A percentile compares a stretch with the other conserved stretches of the same genome.
phyloP scores from a whole-genome alignment of 176 grass and related monocot genomes.

The Raddia guianensis region DNA sequence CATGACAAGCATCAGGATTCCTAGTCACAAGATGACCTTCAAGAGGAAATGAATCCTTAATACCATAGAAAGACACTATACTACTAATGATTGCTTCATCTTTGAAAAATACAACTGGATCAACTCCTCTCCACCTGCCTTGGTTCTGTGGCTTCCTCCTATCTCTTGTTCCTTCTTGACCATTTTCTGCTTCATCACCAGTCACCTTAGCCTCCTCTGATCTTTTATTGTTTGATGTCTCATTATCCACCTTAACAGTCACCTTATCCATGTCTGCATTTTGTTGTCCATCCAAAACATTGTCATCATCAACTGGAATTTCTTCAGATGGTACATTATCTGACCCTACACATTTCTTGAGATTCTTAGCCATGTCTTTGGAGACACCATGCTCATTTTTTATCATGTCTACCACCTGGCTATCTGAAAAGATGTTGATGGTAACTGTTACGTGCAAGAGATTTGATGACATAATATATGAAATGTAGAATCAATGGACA shows the following conservation, averaged over 20 bases:
- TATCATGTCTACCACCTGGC: constrained; percentile 43
- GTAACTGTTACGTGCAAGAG: not conserved
- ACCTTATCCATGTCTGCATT: constrained; percentile 31
- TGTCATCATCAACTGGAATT: constrained; percentile 41
- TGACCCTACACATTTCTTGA: constrained; percentile 28
- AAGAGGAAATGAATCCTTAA: constrained; percentile 78
- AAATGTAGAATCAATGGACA: constrained; percentile 26
- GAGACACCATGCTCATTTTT: constrained; percentile 42
- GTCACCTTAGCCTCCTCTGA: constrained; percentile 43
- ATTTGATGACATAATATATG: constrained; percentile 2
- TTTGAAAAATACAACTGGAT: constrained; percentile 94
- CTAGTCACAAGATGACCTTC: constrained; percentile 79
- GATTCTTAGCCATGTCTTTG: constrained; percentile 35
- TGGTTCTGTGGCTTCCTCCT: constrained; percentile 51
- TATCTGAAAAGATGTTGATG: constrained; percentile 47
- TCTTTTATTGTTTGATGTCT: constrained; percentile 39
- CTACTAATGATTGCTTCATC: constrained; percentile 70
- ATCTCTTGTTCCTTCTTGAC: constrained; percentile 48
- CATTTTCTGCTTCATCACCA: constrained; percentile 50
- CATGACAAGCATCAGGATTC: constrained; percentile 75
- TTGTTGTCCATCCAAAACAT: constrained; percentile 43
- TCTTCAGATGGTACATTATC: constrained; percentile 45
- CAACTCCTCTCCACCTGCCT: constrained; percentile 89
- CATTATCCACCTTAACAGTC: constrained; percentile 4
- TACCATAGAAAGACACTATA: constrained; percentile 87